Evolutionary conservation across 805 yeast genomes (phyloP), one percentile per base, ranked within the genome.

Genomic region (Suhomyces faveliae): DNA sequence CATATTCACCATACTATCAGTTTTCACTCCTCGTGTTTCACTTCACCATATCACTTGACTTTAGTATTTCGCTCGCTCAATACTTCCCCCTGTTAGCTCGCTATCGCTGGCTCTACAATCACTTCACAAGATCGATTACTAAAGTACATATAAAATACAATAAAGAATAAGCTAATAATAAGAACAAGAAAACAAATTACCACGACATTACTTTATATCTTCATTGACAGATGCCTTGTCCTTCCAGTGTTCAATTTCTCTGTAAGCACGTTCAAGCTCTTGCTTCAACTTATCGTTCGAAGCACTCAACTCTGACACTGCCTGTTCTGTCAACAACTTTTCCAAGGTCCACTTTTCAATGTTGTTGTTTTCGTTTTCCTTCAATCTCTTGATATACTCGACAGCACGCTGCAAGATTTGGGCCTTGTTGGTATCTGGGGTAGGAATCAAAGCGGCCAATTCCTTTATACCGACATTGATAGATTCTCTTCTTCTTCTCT

Each of bases 331-430:
- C 53, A 90, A 77, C 52, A 94, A 77, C 71, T 92, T 92, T 67
- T 92, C 97, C 61, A 92, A 76, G 5, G 97, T 91, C 89, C 96
- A 89, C 72, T 94, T 92, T 68, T 92, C 97, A 59, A 89, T 85
- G 63, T 88, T 87, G 59, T 86, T 84, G 67, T 82, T 84, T 68
- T 91, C 97, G 59, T 88, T 89, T 59, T 89, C 96, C 68, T 90
- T 88, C 63, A 94, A 78, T 68, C 91, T 81, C 67, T 85, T 83
- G 64, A 94, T 94, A 62, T 87, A 89, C 62, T 91, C 97, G 27
- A 89, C 92, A 3, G 96, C 96, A 50, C 92, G 79, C 60, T 83
- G 84, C 56, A 94, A 76, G 50, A 92, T 88, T 64, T 89, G 92
- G 13, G 97, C 87, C 74, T 94, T 94, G 68, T 92, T 92, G 47